Evolutionary conservation across 768 basidiomycete genomes (phyloP).

Genomic region (Gymnopilus junonius): DNA sequence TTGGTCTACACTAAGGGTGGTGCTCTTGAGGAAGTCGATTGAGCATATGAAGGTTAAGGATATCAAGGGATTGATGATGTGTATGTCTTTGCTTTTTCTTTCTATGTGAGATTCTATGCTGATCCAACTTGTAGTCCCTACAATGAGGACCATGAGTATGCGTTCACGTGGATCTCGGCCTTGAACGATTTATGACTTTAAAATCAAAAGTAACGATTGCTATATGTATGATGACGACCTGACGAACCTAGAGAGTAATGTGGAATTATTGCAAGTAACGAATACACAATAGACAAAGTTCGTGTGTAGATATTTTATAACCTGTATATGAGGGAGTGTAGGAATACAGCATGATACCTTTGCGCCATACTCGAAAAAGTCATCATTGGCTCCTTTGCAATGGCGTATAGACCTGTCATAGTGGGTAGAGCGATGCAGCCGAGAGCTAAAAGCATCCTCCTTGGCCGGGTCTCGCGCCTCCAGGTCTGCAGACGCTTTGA

Average conservation of each 20-base stretch:
- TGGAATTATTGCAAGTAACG: not conserved
- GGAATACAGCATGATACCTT: constrained; percentile 57
- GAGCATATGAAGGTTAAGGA: constrained; percentile 62
- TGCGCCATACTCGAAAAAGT: constrained; percentile 52
- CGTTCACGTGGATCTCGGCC: constrained; percentile 41
- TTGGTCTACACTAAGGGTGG: constrained; percentile 63
- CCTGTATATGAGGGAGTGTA: constrained; percentile 50
- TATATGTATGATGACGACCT: not conserved
- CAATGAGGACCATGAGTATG: constrained; percentile 69
- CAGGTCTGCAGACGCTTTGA: constrained; percentile 5
- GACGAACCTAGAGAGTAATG: not conserved
- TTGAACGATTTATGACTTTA: constrained; percentile 2
- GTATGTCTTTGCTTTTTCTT: constrained; percentile 42
- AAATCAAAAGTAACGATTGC: not conserved
- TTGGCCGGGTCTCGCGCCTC: constrained; percentile 23
- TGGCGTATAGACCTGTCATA: constrained; percentile 54
- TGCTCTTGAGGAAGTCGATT: constrained; percentile 58
- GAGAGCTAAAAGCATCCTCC: constrained; percentile 26
- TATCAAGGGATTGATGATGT: constrained; percentile 74
- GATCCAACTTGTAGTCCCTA: constrained; percentile 50
- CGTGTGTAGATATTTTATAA: constrained; percentile 13
- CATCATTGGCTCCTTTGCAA: constrained; percentile 64
- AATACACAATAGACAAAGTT: not conserved
- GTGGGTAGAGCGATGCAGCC: constrained; percentile 52
- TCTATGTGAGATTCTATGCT: constrained; percentile 13